These are phyloP conservation scores for Metschnikowia rubicola DNA, from an alignment of 805 yeast genomes.

Conservation along the genomic window DNA sequence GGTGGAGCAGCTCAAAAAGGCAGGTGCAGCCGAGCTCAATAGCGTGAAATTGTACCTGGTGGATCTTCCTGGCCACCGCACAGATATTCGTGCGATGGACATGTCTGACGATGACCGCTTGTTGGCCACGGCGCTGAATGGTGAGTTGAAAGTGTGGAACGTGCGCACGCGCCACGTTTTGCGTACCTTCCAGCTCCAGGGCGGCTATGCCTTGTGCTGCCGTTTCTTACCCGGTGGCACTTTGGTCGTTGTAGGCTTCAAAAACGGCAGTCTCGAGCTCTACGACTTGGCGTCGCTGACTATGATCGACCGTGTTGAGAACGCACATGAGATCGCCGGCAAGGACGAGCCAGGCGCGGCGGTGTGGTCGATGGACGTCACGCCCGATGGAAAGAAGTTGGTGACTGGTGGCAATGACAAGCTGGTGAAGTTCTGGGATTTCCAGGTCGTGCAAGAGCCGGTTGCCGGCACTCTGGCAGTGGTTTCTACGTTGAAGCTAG, in stretches of 20 bases:
- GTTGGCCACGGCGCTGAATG: slow-evolving; percentile 87
- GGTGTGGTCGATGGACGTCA: slow-evolving; percentile 86
- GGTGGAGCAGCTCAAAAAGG: slow-evolving; percentile 54
- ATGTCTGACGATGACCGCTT: slow-evolving; percentile 77
- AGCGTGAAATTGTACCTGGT: slow-evolving; percentile 53
- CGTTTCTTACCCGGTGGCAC: slow-evolving; percentile 90
- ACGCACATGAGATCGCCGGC: slow-evolving; percentile 54
- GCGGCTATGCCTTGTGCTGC: slow-evolving; percentile 81
- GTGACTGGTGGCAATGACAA: slow-evolving; percentile 96
- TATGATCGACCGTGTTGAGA: slow-evolving; percentile 60
- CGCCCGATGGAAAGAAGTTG: slow-evolving; percentile 78
- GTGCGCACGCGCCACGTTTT: slow-evolving; percentile 67
- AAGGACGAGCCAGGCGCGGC: slow-evolving; percentile 46
- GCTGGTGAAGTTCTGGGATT: slow-evolving; percentile 83
- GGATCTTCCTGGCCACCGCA: slow-evolving; percentile 82
- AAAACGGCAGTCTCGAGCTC: slow-evolving; percentile 77
- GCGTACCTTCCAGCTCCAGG: slow-evolving; percentile 66
- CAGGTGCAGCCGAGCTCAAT: slow-evolving; percentile 35
- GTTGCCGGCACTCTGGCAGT: slow-evolving; percentile 64
- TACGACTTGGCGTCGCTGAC: slow-evolving; percentile 85
- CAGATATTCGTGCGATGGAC: slow-evolving; percentile 82
- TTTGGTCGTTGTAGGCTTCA: slow-evolving; percentile 82
- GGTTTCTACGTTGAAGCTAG: slow-evolving; percentile 53
- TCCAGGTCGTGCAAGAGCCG: slow-evolving; percentile 61
- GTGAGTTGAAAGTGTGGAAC: slow-evolving; percentile 87